These are phyloP conservation scores for Boletus sp. DNA, from an alignment of 768 basidiomycete genomes.

Conservation along the genomic window DNA sequence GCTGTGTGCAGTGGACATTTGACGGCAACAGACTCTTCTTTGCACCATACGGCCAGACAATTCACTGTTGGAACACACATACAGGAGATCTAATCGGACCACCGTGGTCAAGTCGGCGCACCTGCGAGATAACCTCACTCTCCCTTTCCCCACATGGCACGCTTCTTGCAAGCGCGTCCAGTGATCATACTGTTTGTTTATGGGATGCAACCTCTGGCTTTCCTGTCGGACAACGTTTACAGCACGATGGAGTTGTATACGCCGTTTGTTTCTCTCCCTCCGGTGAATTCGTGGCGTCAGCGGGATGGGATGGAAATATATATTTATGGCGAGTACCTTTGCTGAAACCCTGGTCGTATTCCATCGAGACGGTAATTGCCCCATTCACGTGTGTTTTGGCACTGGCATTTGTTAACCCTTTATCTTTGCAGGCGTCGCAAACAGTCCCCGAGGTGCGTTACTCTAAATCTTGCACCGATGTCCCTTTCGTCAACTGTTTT, in stretches of 20 bases:
- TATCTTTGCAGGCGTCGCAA: too few relatives aligned
- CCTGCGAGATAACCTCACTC: neutral
- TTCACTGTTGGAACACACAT: slow-evolving; percentile 7
- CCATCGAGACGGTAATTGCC: too few relatives aligned
- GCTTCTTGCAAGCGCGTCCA: slow-evolving; percentile 9
- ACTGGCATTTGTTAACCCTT: too few relatives aligned
- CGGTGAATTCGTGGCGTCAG: slow-evolving; percentile 1
- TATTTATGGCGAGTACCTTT: neutral
- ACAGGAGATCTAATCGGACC: neutral
- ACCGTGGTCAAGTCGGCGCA: neutral
- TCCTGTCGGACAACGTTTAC: neutral
- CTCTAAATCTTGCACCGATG: too few relatives aligned
- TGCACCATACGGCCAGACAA: neutral
- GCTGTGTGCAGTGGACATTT: slow-evolving; percentile 3
- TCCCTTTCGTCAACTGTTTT: too few relatives aligned
- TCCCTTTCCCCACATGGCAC: slow-evolving; percentile 4
- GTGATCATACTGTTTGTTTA: slow-evolving; percentile 3
- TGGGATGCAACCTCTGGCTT: slow-evolving; percentile 1
- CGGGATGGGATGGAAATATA: neutral
- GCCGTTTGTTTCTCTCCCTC: neutral
- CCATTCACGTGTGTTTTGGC: too few relatives aligned
- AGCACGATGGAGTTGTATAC: fast-evolving
- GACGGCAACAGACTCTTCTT: slow-evolving; percentile 8
- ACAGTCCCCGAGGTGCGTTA: too few relatives aligned
- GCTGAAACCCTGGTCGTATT: too few relatives aligned